A percentile compares a stretch with the other conserved stretches of the same genome.
Evolutionary conservation across 164 flowering plant species (phyloP).

Genomic region (grape (Vitis vinifera)): DNA sequence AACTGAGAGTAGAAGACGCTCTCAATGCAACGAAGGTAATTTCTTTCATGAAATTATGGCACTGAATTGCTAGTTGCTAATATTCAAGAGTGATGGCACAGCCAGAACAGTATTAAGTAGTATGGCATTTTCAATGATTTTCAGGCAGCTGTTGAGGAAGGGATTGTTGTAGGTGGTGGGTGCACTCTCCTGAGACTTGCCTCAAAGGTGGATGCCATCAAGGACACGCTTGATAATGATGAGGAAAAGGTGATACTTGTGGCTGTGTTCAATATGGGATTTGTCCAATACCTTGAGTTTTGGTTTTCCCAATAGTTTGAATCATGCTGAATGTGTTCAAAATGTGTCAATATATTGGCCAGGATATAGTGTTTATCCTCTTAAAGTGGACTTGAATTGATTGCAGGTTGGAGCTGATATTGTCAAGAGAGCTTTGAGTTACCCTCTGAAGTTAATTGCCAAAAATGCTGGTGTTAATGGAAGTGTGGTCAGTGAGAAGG

Average conservation of each 20-base stretch:
- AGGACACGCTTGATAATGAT: conserved; percentile 69
- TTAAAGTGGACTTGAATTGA: not conserved
- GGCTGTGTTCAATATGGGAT: too few relatives aligned
- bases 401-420: conserved; percentile 97
- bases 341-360: too few relatives aligned
- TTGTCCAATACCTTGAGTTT: not conserved
- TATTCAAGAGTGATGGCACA: not conserved
- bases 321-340: too few relatives aligned
- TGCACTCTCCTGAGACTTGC: conserved; percentile 90
- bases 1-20: conserved; percentile 98
- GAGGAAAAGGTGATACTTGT: conserved; percentile 72
- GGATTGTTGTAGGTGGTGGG: conserved; percentile 95
- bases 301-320: too few relatives aligned
- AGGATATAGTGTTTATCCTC: not conserved
- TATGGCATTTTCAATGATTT: conserved; percentile 4
- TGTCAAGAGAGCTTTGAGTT: conserved; percentile 87
- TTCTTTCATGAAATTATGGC: not conserved
- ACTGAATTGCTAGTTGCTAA: not conserved
- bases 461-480: conserved; percentile 99
- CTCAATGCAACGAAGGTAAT: conserved; percentile 95
- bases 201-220: conserved; percentile 87
- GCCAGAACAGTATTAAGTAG: not conserved
- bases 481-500: conserved; percentile 98
- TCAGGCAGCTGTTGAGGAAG: conserved; percentile 99
- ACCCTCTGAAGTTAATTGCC: conserved; percentile 92